phyloP scores from a whole-genome alignment of 2,329 filamentous ascomycete species.

The Cryphonectria japonica region DNA sequence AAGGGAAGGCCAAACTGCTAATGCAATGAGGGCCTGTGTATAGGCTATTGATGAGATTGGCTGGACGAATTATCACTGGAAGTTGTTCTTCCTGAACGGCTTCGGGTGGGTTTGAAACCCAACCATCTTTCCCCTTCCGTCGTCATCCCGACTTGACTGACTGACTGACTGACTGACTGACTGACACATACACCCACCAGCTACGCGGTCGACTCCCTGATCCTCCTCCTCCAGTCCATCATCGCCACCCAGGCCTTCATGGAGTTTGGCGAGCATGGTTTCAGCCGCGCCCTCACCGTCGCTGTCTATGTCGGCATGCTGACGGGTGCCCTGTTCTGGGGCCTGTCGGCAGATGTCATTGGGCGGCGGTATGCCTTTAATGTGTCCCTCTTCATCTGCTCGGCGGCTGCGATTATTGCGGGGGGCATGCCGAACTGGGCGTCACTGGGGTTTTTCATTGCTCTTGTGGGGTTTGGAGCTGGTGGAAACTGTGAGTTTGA shows the following conservation, averaged over 20 bases:
- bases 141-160: too few relatives aligned
- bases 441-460: slow-evolving; percentile 65
- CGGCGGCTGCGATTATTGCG: slow-evolving; percentile 60
- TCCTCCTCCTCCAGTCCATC: slow-evolving; percentile 62
- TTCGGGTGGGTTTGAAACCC: slow-evolving; percentile 50
- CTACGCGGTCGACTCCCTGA: slow-evolving; percentile 52
- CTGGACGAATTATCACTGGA: slow-evolving; percentile 62
- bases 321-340: slow-evolving; percentile 68
- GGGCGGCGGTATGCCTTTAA: slow-evolving; percentile 73
- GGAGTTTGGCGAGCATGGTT: slow-evolving; percentile 61
- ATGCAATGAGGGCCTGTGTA: not conserved
- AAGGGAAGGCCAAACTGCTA: slow-evolving; percentile 32
- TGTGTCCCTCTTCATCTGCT: slow-evolving; percentile 64
- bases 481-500: slow-evolving; percentile 54
- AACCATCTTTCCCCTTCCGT: not conserved
- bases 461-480: slow-evolving; percentile 64
- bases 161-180: not conserved
- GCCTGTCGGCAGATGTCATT: slow-evolving; percentile 68
- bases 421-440: slow-evolving; percentile 70
- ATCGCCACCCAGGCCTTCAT: slow-evolving; percentile 60
- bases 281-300: slow-evolving; percentile 61
- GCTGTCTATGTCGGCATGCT: slow-evolving; percentile 62
- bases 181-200: slow-evolving; percentile 32
- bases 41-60: slow-evolving; percentile 60
- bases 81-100: slow-evolving; percentile 65